Base-by-base conservation (phyloP, 2,329 filamentous ascomycete genomes). In the Capronia epimyces region DNA sequence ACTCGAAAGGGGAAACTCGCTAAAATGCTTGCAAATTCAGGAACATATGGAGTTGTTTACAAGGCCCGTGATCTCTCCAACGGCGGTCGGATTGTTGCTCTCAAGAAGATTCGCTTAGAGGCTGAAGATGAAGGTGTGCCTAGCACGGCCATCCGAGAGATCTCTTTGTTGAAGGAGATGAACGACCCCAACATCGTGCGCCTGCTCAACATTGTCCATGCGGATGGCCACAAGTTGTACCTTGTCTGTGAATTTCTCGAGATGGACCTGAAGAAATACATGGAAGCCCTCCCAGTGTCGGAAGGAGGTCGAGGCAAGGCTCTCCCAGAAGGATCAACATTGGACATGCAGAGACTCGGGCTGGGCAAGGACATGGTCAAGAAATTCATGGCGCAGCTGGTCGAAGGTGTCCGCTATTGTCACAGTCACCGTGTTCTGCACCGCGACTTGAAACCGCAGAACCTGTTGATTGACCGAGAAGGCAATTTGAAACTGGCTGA, bases 31-130 rank as follows among this genome's bases (percentile, higher is more conserved):
- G 3, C 4, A 25, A 42, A n/a, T 24, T 10, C n/a, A 95, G 89
- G 89, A 64, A 95, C 89, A 13, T 95, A 95, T 67, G 89, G 89
- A 69, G 89, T 95, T 57, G 89, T 95, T 57, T 95, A 95, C 81
- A 95, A 95, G 72, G 89, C 89, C 53, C 83, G 86, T 60, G 89
- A 95, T 69, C 84, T 95, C 54, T 81, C 81, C 60, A 84, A 90
- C 65, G 78, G 79, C 60, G 87, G 87, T 65, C 86, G 87, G 63
- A 93, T 95, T 63, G 89, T 95, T 58, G 89, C 89, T 18, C 76
- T 95, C 62, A 95, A 95, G 78, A 95, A 95, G 76, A 95, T 95
- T 64, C 86, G 89, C 58, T 85, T 95, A 63, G 90, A 95, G 67
- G 89, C 89, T 57, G 90, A 95, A 74, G 89, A 95, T 73, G 90